Conservation (phyloP, 352 stramenopile genomes). For the Globisporangium recalcitrans region DNA sequence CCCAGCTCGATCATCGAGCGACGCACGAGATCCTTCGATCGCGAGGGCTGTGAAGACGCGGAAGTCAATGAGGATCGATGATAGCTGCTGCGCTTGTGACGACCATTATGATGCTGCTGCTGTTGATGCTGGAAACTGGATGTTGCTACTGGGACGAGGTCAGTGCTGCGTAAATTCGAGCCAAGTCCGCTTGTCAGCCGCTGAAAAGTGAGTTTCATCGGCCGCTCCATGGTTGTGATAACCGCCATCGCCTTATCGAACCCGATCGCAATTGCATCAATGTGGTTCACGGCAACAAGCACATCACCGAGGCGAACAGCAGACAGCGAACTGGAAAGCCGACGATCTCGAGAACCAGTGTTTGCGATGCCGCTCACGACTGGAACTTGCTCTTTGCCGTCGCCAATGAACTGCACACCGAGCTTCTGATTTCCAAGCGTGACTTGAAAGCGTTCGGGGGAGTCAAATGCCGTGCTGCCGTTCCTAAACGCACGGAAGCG, state of each 20-base stretch:
- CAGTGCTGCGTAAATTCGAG: constrained; percentile 2
- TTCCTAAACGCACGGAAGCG: constrained; percentile 34
- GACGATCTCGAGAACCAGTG: not conserved
- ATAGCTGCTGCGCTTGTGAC: not conserved
- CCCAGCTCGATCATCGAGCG: constrained; percentile 7
- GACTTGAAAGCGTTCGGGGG: constrained; percentile 32
- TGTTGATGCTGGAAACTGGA: not conserved
- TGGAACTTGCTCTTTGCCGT: constrained; percentile 37
- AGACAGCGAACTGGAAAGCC: not conserved
- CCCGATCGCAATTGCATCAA: constrained; percentile 39
- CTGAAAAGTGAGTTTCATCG: constrained; percentile 52
- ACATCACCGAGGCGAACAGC: constrained; percentile 38
- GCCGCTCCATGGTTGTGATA: constrained; percentile 27
- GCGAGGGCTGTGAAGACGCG: not conserved
- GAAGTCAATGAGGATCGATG: not conserved
- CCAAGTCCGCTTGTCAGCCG: constrained; percentile 20
- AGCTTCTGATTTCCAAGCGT: constrained; percentile 33
- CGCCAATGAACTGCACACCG: constrained; percentile 38
- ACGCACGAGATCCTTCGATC: not conserved
- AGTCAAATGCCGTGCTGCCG: constrained; percentile 15
- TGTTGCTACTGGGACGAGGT: not conserved
- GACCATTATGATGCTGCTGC: constrained; percentile 1
- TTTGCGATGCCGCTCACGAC: constrained; percentile 35
- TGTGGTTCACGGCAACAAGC: constrained; percentile 50
- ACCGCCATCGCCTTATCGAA: constrained; percentile 33